Conservation (phyloP, 331 rosid species). For the Stylosanthes scabra region DNA sequence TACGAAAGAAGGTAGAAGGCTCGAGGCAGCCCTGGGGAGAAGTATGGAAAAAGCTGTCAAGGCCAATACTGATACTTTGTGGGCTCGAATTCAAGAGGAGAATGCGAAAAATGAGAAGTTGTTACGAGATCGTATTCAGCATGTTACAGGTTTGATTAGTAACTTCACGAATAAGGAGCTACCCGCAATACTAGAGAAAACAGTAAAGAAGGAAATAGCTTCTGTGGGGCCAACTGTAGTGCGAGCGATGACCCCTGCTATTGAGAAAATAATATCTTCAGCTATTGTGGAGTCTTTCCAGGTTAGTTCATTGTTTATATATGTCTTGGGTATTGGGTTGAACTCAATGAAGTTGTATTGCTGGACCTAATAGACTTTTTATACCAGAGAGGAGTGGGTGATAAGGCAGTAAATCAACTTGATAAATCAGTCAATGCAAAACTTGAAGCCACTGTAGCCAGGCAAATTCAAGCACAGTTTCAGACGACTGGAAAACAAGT, state of each 20-base stretch:
- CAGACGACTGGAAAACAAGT: slow-evolving; percentile 97
- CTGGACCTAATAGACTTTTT: slow-evolving; percentile 54
- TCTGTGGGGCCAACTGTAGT: slow-evolving; percentile 80
- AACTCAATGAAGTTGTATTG: slow-evolving; percentile 36
- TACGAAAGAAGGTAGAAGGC: slow-evolving; percentile 91
- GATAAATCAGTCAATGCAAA: slow-evolving; percentile 88
- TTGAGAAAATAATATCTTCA: slow-evolving; percentile 87
- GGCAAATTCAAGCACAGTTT: slow-evolving; percentile 98
- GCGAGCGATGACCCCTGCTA: slow-evolving; percentile 76
- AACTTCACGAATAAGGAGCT: slow-evolving; percentile 86
- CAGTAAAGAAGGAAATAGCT: slow-evolving; percentile 89
- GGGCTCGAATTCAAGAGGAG: slow-evolving; percentile 96
- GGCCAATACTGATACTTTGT: slow-evolving; percentile 79
- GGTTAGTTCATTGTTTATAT: slow-evolving; percentile 55
- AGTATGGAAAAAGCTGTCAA: slow-evolving; percentile 83
- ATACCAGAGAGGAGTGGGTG: slow-evolving; percentile 93
- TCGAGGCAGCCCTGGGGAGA: slow-evolving; percentile 84
- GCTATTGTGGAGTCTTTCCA: slow-evolving; percentile 84
- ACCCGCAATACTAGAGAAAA: slow-evolving; percentile 75
- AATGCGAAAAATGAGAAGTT: slow-evolving; percentile 81
- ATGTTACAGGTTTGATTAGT: slow-evolving; percentile 56
- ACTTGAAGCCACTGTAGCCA: slow-evolving; percentile 91
- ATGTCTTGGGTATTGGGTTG: slow-evolving; percentile 30
- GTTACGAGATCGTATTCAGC: slow-evolving; percentile 71
- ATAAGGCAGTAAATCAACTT: slow-evolving; percentile 93